Evolutionary conservation across 495 filamentous ascomycete genomes (phyloP).

Genomic region (Talaromyces nanjingensis): DNA sequence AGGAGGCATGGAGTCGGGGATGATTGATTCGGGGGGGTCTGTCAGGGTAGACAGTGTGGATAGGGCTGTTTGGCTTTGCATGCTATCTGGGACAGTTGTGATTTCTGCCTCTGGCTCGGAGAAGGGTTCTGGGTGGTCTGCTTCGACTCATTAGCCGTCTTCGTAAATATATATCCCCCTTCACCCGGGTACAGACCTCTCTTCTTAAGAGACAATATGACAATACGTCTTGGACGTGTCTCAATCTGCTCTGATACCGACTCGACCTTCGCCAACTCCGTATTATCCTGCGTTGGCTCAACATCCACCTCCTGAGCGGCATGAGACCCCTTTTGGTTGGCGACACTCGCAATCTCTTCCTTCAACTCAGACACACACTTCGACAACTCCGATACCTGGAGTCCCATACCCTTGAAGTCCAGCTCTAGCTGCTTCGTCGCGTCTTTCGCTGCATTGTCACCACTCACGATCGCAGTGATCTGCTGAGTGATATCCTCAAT

Average conservation of each 20-base stretch:
- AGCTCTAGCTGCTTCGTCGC: not conserved
- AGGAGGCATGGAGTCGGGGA: constrained; percentile 11
- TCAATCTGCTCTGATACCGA: not conserved
- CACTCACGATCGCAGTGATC: not conserved
- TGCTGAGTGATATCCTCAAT: not conserved
- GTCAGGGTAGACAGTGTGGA: not conserved
- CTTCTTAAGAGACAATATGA: not conserved
- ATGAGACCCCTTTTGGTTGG: not conserved
- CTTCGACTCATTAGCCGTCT: not conserved
- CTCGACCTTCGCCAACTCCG: not conserved
- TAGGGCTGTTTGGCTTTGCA: not conserved
- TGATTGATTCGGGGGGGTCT: not conserved
- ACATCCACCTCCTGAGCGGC: not conserved
- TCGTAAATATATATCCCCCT: not conserved
- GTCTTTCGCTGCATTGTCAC: not conserved
- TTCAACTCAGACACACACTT: not conserved
- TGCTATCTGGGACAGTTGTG: not conserved
- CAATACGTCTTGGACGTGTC: not conserved
- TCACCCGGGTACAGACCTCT: not conserved
- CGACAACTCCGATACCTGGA: constrained; percentile 2
- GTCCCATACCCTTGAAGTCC: not conserved
- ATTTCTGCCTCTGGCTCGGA: not conserved
- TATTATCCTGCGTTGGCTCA: not conserved
- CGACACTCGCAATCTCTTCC: not conserved
- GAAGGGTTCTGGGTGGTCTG: not conserved